Base-by-base conservation (phyloP, 805 yeast species). In the Kuraishia capsulata region DNA sequence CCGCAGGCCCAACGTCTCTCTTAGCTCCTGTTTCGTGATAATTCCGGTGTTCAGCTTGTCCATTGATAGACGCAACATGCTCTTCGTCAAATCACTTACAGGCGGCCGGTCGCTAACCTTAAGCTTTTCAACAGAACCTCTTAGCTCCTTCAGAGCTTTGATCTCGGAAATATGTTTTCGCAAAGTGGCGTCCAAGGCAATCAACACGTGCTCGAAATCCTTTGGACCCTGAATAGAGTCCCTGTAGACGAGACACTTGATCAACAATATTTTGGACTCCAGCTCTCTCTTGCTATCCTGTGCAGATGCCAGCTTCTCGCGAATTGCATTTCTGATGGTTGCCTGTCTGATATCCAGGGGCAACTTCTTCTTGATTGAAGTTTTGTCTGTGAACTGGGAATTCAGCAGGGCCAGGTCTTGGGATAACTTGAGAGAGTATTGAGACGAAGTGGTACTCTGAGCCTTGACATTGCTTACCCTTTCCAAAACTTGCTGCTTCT, bases 211-310 rank as follows among this genome's bases (percentile, higher is more conserved):
- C n/a, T 50, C 50, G 29, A 67, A 46, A 9, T 47, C 48, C 11
- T 40, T 32, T 20, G 61, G 57, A 30, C 48, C 46, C 4, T 47
- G 39, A 6, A 55, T 36, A 5, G 66, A 34, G 13, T 47, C 46
- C 10, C 53, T 57, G 17, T 61, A 64, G 30, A 56, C 53, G 9
- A 50, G 20, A 30, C 56, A 47, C 28, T 59, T 57, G 32, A 55
- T 24, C 3, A 57, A 19, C 14, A 59, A 39, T 5, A 59, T 28
- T n/a, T 44, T 45, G 4, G 56, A 44, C 20, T 52, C 53, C 4
- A 58, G 34, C 5, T 44, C 37, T 4, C 44, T 44, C 13, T 45
- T 55, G 2, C 28, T 6, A 2, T 29, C 30, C 20, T 41, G 44
- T n/a, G 52, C 30, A 2, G 24, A 16, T 1, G 39, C 39, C 5